Base-by-base conservation (phyloP, 2,329 filamentous ascomycete genomes). In the Paracoccidioides lutzii region DNA sequence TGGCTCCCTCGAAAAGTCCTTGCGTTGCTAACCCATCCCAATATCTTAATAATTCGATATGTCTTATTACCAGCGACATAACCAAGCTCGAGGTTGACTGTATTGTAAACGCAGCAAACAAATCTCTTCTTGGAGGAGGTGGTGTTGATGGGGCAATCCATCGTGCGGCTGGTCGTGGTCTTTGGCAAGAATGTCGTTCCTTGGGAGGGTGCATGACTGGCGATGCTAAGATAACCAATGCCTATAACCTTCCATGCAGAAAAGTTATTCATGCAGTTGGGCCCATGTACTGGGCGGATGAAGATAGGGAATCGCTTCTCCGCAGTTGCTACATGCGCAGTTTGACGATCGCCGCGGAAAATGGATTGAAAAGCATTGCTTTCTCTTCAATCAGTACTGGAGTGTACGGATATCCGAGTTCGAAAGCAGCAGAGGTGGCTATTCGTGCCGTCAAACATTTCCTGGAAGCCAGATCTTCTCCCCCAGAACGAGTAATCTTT, bases 91-190 rank as follows among this genome's bases (percentile, higher is more conserved):
- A 78, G 37, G 78, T 90, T 48, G 88, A 90, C 65, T 85, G 86
- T 60, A 93, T 96, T 62, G 90, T 97, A 69, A 97, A 97, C 69
- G 91, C 93, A 0, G 91, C 93, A 46, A 97, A 97, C 69, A 73
- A 71, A 8, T 79, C 78, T 1, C 81, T 97, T 0, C 77, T 87
- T 0, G 90, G 90, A 55, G 93, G 93, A 54, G 89, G 90, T n/a
- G 93, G 93, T 40, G 90, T 97, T 14, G 86, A 90, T 65, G 87
- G 85, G 43, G 87, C 90, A 33, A 96, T 97, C 63, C 93, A 97
- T 69, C 71, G 78, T 35, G 89, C 85, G 43, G 91, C 93, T 0
- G 93, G 93, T 0, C 79, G 73, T 0, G 69, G 70, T 0, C 80
- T 97, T 0, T 60, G 83, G 22, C 65, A 75, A 7, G 91, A 93